Conservation (phyloP, 2,329 filamentous ascomycete genomes). For the Neoarthrinium moseri region DNA sequence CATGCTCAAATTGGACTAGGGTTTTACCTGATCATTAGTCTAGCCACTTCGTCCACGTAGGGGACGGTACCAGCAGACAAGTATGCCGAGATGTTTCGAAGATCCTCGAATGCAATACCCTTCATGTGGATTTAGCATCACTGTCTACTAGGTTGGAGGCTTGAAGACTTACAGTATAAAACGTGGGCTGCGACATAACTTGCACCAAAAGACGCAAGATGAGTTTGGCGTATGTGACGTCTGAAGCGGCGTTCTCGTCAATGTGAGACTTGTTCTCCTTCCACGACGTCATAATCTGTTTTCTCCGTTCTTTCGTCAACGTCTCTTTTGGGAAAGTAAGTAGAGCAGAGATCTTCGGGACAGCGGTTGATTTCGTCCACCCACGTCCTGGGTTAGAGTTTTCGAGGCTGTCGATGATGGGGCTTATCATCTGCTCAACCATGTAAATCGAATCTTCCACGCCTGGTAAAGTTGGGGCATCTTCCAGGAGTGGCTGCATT, state of each 20-base stretch:
- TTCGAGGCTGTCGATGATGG: conserved; percentile 20
- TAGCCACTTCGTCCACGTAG: conserved; percentile 23
- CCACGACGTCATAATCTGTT: conserved; percentile 30
- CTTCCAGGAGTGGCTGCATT: conserved; percentile 18
- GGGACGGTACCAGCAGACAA: conserved; percentile 13
- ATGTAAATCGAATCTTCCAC: too few relatives aligned
- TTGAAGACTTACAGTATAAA: conserved; percentile 29
- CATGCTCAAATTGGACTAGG: not conserved
- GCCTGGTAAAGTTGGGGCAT: too few relatives aligned
- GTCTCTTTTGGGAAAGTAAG: conserved; percentile 24
- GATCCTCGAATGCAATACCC: conserved; percentile 28
- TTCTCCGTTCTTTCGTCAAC: conserved; percentile 28
- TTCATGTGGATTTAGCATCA: conserved; percentile 14
- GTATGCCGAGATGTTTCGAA: conserved; percentile 21
- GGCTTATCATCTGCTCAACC: conserved; percentile 22
- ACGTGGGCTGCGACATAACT: conserved; percentile 29
- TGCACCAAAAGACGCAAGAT: conserved; percentile 25
- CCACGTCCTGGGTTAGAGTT: conserved; percentile 15
- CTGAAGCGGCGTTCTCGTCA: conserved; percentile 15
- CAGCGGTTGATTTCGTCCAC: conserved; percentile 22
- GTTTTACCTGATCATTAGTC: conserved; percentile 25
- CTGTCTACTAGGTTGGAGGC: too few relatives aligned
- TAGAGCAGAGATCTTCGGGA: conserved; percentile 19
- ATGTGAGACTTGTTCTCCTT: conserved; percentile 23
- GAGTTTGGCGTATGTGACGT: conserved; percentile 18